These are phyloP conservation scores for Begonia peltatifolia DNA, from an alignment of 306 rosid genomes.

Conservation along the genomic window DNA sequence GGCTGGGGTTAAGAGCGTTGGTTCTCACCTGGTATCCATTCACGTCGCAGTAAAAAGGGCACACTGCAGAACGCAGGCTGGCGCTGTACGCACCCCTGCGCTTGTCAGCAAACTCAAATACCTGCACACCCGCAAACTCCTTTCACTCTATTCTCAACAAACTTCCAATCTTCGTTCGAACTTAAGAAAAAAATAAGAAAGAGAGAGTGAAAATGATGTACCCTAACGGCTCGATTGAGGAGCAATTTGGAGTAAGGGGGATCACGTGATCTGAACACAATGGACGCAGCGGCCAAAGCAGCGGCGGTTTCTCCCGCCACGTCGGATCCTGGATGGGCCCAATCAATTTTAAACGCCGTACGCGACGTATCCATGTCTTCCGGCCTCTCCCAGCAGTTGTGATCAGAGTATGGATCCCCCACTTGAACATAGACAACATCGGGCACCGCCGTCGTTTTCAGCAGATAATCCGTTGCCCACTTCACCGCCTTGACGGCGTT, in stretches of 20 bases:
- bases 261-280: slow-evolving; percentile 95
- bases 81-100: neutral
- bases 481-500: slow-evolving; percentile 55
- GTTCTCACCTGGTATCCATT: neutral
- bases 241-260: slow-evolving; percentile 67
- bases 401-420: slow-evolving; percentile 75
- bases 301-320: slow-evolving; percentile 98
- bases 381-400: slow-evolving; percentile 95
- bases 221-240: slow-evolving; percentile 92
- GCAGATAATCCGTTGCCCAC: slow-evolving; percentile 73
- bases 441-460: slow-evolving; percentile 59
- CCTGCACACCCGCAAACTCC: slow-evolving; percentile 1
- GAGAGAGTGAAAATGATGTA: slow-evolving; percentile 27
- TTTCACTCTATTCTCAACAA: no score
- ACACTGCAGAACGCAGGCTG: neutral
- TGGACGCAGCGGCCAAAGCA: slow-evolving; percentile 95
- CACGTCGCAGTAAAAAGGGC: neutral
- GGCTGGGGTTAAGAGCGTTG: slow-evolving; percentile 6
- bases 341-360: slow-evolving; percentile 52
- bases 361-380: slow-evolving; percentile 97
- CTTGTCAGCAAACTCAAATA: neutral
- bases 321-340: slow-evolving; percentile 84
- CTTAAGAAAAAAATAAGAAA: neutral
- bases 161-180: neutral
- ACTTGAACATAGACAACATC: slow-evolving; percentile 81